phyloP scores from a whole-genome alignment of 1,284 basidiomycete species.

The Naganishia albida region DNA sequence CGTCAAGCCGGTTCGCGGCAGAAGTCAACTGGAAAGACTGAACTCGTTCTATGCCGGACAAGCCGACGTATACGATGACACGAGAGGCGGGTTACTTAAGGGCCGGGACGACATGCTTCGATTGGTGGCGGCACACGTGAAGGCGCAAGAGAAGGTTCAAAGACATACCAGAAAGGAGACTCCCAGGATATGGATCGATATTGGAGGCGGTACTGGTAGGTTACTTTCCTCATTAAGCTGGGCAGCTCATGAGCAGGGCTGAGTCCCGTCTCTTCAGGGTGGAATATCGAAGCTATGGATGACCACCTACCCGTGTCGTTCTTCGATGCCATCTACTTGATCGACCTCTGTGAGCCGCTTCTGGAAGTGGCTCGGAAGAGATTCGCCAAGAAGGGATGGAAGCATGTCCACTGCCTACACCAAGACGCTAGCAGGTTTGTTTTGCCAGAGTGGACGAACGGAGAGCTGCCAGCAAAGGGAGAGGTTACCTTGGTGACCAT shows the following conservation, averaged over 20 bases:
- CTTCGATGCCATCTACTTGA: conserved; percentile 71
- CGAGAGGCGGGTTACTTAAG: conserved; percentile 64
- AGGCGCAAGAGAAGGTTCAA: conserved; percentile 48
- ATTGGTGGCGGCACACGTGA: conserved; percentile 69
- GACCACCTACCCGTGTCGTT: conserved; percentile 65
- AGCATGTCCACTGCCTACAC: conserved; percentile 71
- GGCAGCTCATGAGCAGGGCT: not conserved
- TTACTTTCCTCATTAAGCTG: not conserved
- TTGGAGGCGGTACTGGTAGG: conserved; percentile 74
- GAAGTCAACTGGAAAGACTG: conserved; percentile 51
- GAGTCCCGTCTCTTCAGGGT: conserved; percentile 54
- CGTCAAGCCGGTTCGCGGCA: conserved; percentile 51
- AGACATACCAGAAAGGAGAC: conserved; percentile 31
- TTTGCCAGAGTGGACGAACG: conserved; percentile 64
- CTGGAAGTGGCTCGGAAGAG: conserved; percentile 70
- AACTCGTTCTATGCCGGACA: conserved; percentile 67
- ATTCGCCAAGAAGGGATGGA: conserved; percentile 70
- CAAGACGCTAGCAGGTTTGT: conserved; percentile 73
- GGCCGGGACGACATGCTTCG: conserved; percentile 70
- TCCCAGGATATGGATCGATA: conserved; percentile 70
- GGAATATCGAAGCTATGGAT: conserved; percentile 78
- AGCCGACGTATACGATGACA: conserved; percentile 69
- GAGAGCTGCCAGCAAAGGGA: conserved; percentile 59
- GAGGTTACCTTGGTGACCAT: conserved; percentile 66
- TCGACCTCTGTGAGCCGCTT: conserved; percentile 74